Conservation (phyloP, 1,139 yeast genomes). For the Hanseniaspora sp. region DNA sequence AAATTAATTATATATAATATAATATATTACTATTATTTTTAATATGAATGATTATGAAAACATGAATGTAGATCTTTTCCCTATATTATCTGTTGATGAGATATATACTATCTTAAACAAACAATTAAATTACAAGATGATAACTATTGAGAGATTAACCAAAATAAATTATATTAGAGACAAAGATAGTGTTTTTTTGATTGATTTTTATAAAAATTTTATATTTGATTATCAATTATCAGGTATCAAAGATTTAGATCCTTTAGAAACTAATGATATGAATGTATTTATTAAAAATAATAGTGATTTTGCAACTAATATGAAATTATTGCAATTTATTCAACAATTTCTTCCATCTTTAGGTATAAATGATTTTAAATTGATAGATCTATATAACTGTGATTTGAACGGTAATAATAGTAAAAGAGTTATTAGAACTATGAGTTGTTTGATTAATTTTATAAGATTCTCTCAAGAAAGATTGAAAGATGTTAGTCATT, state of each 20-base stretch:
- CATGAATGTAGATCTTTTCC: conserved; percentile 3
- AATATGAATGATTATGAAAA: not conserved
- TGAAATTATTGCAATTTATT: conserved; percentile 4
- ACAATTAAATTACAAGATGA: conserved; percentile 11
- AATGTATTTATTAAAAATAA: not conserved
- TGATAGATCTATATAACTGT: conserved; percentile 11
- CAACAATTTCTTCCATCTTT: conserved; percentile 7
- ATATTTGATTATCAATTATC: conserved; percentile 14
- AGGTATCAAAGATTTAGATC: conserved; percentile 1
- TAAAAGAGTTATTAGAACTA: conserved; percentile 1
- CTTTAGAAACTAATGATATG: not conserved
- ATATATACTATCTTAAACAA: conserved; percentile 8
- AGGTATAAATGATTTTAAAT: conserved; percentile 8
- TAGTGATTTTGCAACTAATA: not conserved
- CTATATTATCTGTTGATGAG: conserved; percentile 6
- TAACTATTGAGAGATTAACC: not conserved
- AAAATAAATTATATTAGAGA: not conserved
- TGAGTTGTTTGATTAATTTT: conserved; percentile 13
- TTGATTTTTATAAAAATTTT: conserved; percentile 7
- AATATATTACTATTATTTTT: not conserved
- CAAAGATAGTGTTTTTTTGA: not conserved
- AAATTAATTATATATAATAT: not conserved
- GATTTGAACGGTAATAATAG: not conserved
- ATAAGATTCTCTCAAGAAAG: conserved; percentile 14
- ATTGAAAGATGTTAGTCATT: conserved; percentile 6